A percentile compares a stretch with the other conserved stretches of the same genome.
Evolutionary conservation across 2,329 filamentous ascomycete genomes (phyloP).

Genomic region (Phaeosphaeriaceae sp.): DNA sequence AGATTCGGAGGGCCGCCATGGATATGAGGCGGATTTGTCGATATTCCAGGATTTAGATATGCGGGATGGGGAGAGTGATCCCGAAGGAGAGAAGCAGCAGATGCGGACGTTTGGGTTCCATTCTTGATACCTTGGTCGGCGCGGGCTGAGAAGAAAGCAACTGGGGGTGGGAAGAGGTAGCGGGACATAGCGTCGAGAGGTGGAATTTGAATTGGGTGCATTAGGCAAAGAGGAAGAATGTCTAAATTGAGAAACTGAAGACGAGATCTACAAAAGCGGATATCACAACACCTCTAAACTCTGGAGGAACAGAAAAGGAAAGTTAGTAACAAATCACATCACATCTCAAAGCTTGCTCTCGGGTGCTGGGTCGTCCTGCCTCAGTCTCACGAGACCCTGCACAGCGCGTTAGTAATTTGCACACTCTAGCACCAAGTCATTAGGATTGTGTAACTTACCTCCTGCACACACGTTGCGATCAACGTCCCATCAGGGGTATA

Average conservation of each 20-base stretch:
- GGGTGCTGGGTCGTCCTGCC: slow-evolving; percentile 5
- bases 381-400: slow-evolving; percentile 21
- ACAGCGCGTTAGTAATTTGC: slow-evolving; percentile 8
- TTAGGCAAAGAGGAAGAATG: neutral
- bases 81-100: neutral
- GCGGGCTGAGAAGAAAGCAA: no score
- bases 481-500: slow-evolving; percentile 74
- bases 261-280: neutral
- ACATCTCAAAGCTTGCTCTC: neutral
- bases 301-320: neutral
- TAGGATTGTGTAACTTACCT: slow-evolving; percentile 56
- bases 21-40: no score
- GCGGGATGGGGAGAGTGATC: no score
- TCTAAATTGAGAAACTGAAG: neutral
- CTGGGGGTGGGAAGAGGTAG: no score
- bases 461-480: slow-evolving; percentile 81
- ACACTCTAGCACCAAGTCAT: no score
- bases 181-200: no score
- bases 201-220: no score
- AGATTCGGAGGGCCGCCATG: no score
- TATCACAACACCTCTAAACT: neutral
- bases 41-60: no score
- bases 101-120: no score
- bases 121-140: no score
- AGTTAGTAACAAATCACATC: neutral